Evolutionary conservation across 2,329 filamentous ascomycete genomes (phyloP), one percentile per base, ranked within the genome.

Genomic region (Arthrinium phaeospermum): DNA sequence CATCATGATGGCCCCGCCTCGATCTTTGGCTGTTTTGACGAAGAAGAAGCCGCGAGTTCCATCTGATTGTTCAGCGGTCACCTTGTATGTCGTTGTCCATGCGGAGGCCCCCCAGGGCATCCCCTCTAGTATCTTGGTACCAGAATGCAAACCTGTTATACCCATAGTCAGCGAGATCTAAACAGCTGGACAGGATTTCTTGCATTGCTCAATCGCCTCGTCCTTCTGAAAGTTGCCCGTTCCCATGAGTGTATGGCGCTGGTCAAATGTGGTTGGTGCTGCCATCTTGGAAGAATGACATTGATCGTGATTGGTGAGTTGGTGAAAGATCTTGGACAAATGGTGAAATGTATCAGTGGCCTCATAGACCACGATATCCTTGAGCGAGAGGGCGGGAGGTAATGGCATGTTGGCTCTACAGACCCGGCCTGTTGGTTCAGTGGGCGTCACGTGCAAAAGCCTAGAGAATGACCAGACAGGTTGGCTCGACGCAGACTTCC

Each of bases 1-100:
- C 19, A 75, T 73, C 19, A 73, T 70, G 24, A 71, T 70, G 74
- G 70, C 67, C 73, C 44, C 5, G 10, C 8, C 49, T 57, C 71
- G 14, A 22, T 30, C 46, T 47, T 72, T 46, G 61, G 67, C 14
- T 1, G 53, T 61, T 24, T 61, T 61, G 8, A 61, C 27, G 24
- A 61, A 61, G 53, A 19, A 61, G 24, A 27, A 16, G 0, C 12
- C 3, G 0, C 5, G 67, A 16, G 30, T 68, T 27, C 67, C 37
- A 45, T 46, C 67, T 68, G 14, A 14, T 68, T 16, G 24, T 16
- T 41, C 24, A 0, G 41, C n/a, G 0, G 30, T 22, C 34, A 68
- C 45, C 12, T 45, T 68, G 37, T 27, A 37, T 10, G 67, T 68
- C 8, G 24, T 16, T 14, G 67, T 37, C 67, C 67, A 68, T 1